Conservation (phyloP, 331 rosid species). For the Phaseolus coccineus region DNA sequence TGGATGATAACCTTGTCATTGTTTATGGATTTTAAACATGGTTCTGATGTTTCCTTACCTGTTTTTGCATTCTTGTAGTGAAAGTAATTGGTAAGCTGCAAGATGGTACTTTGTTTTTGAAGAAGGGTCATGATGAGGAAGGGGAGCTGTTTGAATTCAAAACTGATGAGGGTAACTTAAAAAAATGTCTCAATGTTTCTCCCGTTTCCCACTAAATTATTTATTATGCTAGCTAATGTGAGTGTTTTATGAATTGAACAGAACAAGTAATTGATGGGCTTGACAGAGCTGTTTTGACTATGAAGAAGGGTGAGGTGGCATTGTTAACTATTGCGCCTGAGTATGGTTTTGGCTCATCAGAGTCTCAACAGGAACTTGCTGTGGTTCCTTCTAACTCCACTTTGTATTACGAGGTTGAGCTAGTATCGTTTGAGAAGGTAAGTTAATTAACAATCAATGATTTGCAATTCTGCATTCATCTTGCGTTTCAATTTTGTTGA, state of each 20-base stretch:
- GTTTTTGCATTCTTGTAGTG: conserved; percentile 54
- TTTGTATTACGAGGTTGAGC: conserved; percentile 74
- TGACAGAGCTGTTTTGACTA: conserved; percentile 74
- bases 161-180: conserved; percentile 77
- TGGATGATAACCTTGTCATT: not conserved
- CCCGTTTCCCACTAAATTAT: no score
- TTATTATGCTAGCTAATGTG: not conserved
- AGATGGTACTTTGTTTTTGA: conserved; percentile 70
- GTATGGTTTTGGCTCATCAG: conserved; percentile 79
- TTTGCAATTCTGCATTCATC: not conserved
- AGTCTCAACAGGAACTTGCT: conserved; percentile 70
- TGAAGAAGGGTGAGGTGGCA: conserved; percentile 93
- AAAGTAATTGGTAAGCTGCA: conserved; percentile 75
- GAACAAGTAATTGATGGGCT: conserved; percentile 90
- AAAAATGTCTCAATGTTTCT: not conserved
- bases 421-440: conserved; percentile 81
- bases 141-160: conserved; percentile 73
- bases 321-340: conserved; percentile 71
- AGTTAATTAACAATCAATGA: not conserved
- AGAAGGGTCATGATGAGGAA: conserved; percentile 49
- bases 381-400: conserved; percentile 54
- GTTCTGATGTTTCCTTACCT: not conserved
- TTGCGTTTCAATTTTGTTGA: not conserved
- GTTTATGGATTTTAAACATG: not conserved
- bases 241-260: conserved; percentile 30